Conservation (phyloP, 2,329 filamentous ascomycete genomes). For the Xylariomycetidae sp. region DNA sequence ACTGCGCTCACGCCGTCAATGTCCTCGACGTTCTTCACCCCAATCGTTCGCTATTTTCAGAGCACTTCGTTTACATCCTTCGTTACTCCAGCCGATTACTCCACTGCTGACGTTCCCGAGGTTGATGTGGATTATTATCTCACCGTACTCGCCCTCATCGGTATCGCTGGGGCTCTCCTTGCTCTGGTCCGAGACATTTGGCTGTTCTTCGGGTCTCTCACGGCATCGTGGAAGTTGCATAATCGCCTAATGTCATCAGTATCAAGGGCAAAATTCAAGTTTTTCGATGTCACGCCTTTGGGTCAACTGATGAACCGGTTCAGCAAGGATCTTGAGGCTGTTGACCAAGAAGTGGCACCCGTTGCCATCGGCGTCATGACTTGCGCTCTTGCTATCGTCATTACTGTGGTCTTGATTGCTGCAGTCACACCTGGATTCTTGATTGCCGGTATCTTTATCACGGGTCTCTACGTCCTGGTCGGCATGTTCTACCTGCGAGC, state of each 20-base stretch:
- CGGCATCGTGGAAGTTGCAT: slow-evolving; percentile 81
- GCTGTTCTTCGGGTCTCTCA: slow-evolving; percentile 86
- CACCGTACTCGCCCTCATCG: slow-evolving; percentile 73
- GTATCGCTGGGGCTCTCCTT: slow-evolving; percentile 68
- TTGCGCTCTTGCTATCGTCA: slow-evolving; percentile 62
- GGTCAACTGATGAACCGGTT: slow-evolving; percentile 98
- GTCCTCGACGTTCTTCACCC: slow-evolving; percentile 33
- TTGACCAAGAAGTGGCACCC: slow-evolving; percentile 93
- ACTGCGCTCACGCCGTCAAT: slow-evolving; percentile 29
- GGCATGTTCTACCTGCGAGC: slow-evolving; percentile 84
- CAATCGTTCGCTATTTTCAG: slow-evolving; percentile 28
- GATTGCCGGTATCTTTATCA: slow-evolving; percentile 81
- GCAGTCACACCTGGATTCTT: slow-evolving; percentile 87
- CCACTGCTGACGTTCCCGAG: slow-evolving; percentile 34
- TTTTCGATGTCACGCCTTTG: slow-evolving; percentile 93
- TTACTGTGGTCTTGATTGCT: slow-evolving; percentile 83
- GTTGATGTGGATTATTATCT: slow-evolving; percentile 85
- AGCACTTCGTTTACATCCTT: slow-evolving; percentile 14
- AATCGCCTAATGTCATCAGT: slow-evolving; percentile 70
- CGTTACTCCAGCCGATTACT: slow-evolving; percentile 32
- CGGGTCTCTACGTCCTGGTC: slow-evolving; percentile 71
- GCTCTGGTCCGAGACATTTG: slow-evolving; percentile 80
- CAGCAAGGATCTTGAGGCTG: slow-evolving; percentile 90
- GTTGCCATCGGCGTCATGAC: slow-evolving; percentile 72
- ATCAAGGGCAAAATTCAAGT: slow-evolving; percentile 87